Evolutionary conservation across 768 basidiomycete genomes (phyloP), one percentile per base, ranked within the genome.

Genomic region (Albatrellus ellisii): DNA sequence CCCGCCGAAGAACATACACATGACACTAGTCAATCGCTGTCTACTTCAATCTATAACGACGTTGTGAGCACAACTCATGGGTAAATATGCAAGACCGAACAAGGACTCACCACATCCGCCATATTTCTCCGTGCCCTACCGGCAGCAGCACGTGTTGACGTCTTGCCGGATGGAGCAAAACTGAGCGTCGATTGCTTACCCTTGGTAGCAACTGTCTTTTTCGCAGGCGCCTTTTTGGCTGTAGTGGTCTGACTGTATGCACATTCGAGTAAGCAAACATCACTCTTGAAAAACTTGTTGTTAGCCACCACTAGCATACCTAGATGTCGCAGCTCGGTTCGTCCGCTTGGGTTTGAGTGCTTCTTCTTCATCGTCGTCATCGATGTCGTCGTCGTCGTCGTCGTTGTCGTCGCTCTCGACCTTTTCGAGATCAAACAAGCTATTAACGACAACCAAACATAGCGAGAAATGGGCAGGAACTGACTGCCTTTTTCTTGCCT

Each of bases 61-160:
- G 29, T 6, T n/a, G 12, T n/a, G n/a, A n/a, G n/a, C n/a, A n/a
- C 18, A 26, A 25, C 18, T 29, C n/a, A 27, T 25, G 1, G 22
- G 7, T 12, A 26, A 42, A 28, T 32, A 38, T 22, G 44, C 40
- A 31, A 39, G 26, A 34, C 34, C n/a, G 43, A 10, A 14, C 21
- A n/a, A n/a, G 33, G 12, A 59, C 66, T 45, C 38, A 72, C 69
- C 41, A 57, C 55, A 27, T 52, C 61, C 3, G 73, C 69, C 59
- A 81, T 72, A 59, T 63, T 83, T 32, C 71, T 70, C 52, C 67
- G 73, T 8, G 85, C 79, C 51, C 66, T 76, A 14, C 75, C 66
- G 6, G 85, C 84, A 11, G 85, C 84, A 0, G 79, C 69, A 40
- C 84, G 60, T 1, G 76, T 73, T 12, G 76, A 70, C 26, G 51